Evolutionary conservation across 257 asterid species (phyloP).

Genomic region (Craterostigma plantagineum): DNA sequence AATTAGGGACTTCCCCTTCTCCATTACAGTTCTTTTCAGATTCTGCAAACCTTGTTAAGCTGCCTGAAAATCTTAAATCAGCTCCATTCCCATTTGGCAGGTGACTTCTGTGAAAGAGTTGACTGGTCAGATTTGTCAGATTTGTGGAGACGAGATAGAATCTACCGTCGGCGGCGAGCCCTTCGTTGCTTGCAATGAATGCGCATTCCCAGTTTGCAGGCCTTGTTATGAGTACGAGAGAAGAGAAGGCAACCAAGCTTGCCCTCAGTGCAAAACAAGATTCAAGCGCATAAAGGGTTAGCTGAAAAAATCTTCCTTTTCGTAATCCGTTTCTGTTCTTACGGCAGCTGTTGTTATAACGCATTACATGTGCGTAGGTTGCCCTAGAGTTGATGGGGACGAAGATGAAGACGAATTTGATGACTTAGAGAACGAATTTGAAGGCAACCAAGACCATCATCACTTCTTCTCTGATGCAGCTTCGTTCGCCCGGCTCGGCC

Average conservation of each 20-base stretch:
- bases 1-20: no score
- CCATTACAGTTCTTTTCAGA: no score
- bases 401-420: constrained; percentile 87
- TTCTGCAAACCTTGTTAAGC: no score
- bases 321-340: neutral
- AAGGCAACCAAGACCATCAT: constrained; percentile 29
- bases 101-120: constrained; percentile 47
- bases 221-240: constrained; percentile 86
- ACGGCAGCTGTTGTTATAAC: no score
- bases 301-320: neutral
- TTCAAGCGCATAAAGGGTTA: constrained; percentile 75
- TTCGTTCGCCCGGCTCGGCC: constrained; percentile 28
- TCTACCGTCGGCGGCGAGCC: constrained; percentile 41
- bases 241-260: constrained; percentile 77
- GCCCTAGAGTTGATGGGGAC: constrained; percentile 87
- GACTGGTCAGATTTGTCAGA: constrained; percentile 56
- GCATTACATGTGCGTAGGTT: constrained; percentile 22
- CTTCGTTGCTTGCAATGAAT: constrained; percentile 65
- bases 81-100: constrained; percentile 11
- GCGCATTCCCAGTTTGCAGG: constrained; percentile 63
- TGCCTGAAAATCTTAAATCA: neutral
- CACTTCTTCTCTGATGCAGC: constrained; percentile 37
- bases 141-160: constrained; percentile 67
- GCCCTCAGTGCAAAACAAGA: constrained; percentile 92
- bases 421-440: constrained; percentile 72